These are phyloP conservation scores for Albizia julibrissin DNA, from an alignment of 306 rosid genomes.

Conservation along the genomic window DNA sequence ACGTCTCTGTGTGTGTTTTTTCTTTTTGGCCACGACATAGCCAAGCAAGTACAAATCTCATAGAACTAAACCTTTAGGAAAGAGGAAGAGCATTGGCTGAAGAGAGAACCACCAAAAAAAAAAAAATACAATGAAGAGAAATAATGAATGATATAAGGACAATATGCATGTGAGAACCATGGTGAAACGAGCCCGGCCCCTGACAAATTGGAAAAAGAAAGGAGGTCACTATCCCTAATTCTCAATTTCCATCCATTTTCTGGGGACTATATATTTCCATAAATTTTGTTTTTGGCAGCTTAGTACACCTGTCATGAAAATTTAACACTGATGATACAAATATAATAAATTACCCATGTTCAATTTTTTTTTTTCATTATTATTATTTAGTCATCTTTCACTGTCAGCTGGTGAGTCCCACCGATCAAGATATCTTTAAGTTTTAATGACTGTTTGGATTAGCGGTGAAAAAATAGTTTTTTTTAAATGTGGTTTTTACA, in stretches of 20 bases:
- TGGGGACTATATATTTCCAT: neutral
- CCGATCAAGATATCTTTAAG: neutral
- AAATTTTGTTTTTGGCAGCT: neutral
- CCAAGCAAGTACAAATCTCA: neutral
- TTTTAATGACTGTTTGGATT: no score
- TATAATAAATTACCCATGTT: neutral
- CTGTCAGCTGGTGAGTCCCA: neutral
- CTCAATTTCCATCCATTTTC: neutral
- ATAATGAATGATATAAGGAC: neutral
- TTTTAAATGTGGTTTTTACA: no score
- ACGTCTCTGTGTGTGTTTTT: neutral
- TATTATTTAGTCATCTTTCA: neutral
- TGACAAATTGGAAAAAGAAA: neutral
- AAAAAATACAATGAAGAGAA: neutral
- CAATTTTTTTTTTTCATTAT: neutral
- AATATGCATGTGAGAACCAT: slow-evolving; percentile 6
- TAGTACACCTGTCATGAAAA: neutral
- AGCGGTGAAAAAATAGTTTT: no score
- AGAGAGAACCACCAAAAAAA: no score
- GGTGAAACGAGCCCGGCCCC: neutral
- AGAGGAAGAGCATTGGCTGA: neutral
- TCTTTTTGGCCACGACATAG: no score
- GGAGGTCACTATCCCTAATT: neutral
- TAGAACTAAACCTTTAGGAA: neutral
- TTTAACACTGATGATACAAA: neutral